phyloP scores from a whole-genome alignment of 1,284 basidiomycete genomes.

The Ustanciosporium gigantosporum region DNA sequence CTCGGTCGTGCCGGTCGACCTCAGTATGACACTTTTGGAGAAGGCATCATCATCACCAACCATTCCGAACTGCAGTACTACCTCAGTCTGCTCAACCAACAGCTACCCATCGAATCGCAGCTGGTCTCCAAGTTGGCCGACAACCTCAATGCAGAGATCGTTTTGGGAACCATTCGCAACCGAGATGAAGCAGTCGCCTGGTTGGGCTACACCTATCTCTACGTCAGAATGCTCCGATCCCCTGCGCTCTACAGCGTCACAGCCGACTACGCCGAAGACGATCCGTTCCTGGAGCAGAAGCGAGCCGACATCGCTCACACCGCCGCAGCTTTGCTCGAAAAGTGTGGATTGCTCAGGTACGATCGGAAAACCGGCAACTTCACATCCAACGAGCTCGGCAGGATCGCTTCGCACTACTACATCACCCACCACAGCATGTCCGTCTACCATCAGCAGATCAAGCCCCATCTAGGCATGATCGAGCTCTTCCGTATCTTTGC shows the following conservation, averaged over 20 bases:
- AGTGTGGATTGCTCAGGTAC: slow-evolving; percentile 90
- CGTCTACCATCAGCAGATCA: slow-evolving; percentile 92
- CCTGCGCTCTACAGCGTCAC: slow-evolving; percentile 88
- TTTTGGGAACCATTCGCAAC: slow-evolving; percentile 91
- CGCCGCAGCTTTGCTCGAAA: slow-evolving; percentile 89
- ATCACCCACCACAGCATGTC: slow-evolving; percentile 95
- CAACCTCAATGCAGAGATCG: slow-evolving; percentile 96
- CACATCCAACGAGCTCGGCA: slow-evolving; percentile 69
- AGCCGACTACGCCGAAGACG: slow-evolving; percentile 86
- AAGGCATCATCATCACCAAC: slow-evolving; percentile 98
- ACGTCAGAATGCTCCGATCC: slow-evolving; percentile 92
- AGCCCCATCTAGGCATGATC: slow-evolving; percentile 81
- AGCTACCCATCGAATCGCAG: slow-evolving; percentile 87
- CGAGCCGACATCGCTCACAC: slow-evolving; percentile 90
- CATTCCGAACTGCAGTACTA: slow-evolving; percentile 97
- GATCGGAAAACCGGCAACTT: slow-evolving; percentile 86
- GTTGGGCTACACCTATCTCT: slow-evolving; percentile 66
- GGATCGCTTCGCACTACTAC: slow-evolving; percentile 96
- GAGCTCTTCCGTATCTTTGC: slow-evolving; percentile 97
- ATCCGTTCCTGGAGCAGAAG: slow-evolving; percentile 84
- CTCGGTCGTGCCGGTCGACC: slow-evolving; percentile 96
- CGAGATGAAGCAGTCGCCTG: slow-evolving; percentile 93
- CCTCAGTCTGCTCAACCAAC: slow-evolving; percentile 57
- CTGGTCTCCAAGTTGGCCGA: slow-evolving; percentile 90
- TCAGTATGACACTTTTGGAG: slow-evolving; percentile 95